These are phyloP conservation scores for Schizochytrium sp. DNA, from an alignment of 108 stramenopile species.

Conservation along the genomic window DNA sequence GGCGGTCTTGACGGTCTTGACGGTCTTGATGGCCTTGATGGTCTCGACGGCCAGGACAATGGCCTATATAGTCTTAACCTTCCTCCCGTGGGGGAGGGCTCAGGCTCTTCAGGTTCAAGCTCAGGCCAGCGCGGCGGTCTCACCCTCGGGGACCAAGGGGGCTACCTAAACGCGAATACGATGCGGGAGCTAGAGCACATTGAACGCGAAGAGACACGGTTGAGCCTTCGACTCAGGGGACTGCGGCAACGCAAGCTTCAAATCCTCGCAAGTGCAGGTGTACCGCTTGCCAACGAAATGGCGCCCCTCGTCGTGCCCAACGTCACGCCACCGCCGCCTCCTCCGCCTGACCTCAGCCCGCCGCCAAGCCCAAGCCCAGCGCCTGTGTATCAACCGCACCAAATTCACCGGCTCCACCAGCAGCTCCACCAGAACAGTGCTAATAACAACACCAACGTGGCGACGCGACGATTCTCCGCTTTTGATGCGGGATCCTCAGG, in stretches of 20 bases:
- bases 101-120: neutral
- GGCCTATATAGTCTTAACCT: neutral
- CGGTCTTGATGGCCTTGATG: too few relatives aligned
- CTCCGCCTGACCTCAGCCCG: conserved; percentile 28
- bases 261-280: neutral
- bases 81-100: neutral
- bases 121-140: neutral
- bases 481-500: neutral
- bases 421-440: neutral
- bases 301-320: neutral
- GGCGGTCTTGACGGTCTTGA: neutral
- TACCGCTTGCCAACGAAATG: neutral
- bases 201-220: neutral
- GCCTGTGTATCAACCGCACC: neutral
- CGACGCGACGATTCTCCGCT: conserved; percentile 15
- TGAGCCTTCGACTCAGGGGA: neutral
- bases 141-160: neutral
- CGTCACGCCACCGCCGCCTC: conserved; percentile 17
- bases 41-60: neutral
- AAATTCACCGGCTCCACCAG: neutral
- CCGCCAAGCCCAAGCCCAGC: conserved; percentile 17
- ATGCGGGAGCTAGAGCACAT: conserved; percentile 4
- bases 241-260: neutral
- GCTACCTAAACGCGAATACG: neutral
- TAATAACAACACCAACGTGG: neutral